Evolutionary conservation across 2,329 filamentous ascomycete species (phyloP), one percentile per base, ranked within the genome.

Genomic region (Colletotrichum scovillei): DNA sequence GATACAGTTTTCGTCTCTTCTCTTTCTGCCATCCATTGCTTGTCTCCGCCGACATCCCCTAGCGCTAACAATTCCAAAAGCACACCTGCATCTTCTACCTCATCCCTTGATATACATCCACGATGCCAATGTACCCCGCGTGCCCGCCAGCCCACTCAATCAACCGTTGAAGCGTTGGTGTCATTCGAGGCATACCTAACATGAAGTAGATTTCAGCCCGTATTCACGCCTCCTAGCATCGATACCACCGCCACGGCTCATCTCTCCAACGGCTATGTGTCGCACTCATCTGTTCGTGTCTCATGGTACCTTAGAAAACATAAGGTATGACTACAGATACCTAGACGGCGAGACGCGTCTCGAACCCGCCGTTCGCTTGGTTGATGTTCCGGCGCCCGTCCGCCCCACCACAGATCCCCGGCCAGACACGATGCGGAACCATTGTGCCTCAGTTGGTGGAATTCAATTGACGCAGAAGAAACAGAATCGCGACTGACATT

Each of bases 271-370:
- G 62, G 30, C 46, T 42, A 19, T 60, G 55, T 70, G 46, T 32
- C 70, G 70, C 67, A 52, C 22, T 57, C 28, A 16, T 30, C 24
- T 52, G n/a, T 26, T 35, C 60, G 26, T 70, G 70, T 65, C 60
- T 73, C 67, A 62, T 49, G 68, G 53, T 49, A 46, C 32, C 32
- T 35, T 35, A 3, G 55, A 60, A 24, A 66, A 46, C 60, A 56
- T 49, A 68, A 72, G 63, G 68, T 63, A 74, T 72, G 49, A 59
- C 67, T 55, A 46, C 49, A 26, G 22, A 28, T 57, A 67, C 63
- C 8, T 16, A 22, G 24, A 67, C 68, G 57, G 69, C 72, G 63
- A 74, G 72, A 72, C 63, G 68, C 72, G 68, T 74, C 68, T 72
- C 72, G 68, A 74, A 74, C 67, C 55, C 69, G 63, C 62, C 32